Conservation (phyloP, 495 filamentous ascomycete species). For the Aspergillus diversus region DNA sequence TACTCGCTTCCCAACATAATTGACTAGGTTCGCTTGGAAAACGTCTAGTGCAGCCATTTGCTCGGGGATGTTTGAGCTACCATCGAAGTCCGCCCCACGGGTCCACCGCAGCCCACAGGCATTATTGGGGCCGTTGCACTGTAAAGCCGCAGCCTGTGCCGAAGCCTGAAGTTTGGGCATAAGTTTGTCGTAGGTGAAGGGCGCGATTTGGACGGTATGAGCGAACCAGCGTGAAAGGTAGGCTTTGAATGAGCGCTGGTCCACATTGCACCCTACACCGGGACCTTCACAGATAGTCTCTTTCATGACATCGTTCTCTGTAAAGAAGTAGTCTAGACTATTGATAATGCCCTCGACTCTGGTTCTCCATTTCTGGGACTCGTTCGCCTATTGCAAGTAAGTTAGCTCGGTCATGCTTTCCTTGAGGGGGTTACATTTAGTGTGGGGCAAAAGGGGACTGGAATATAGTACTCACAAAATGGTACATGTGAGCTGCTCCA, state of each 20-base stretch:
- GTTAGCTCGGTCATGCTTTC: too few species aligned
- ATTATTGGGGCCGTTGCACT: constrained; percentile 62
- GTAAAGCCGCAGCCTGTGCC: constrained; percentile 64
- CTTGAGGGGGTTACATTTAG: too few species aligned
- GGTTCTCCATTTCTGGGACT: constrained; percentile 54
- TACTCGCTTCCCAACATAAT: constrained; percentile 47
- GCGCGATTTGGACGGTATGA: constrained; percentile 63
- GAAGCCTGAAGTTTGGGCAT: constrained; percentile 63
- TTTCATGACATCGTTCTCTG: constrained; percentile 53
- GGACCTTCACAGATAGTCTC: constrained; percentile 52
- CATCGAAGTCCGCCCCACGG: constrained; percentile 47
- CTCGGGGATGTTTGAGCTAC: constrained; percentile 59
- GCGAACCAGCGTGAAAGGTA: constrained; percentile 78
- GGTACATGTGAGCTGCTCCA: constrained; percentile 74
- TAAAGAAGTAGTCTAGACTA: constrained; percentile 53
- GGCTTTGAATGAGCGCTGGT: constrained; percentile 80
- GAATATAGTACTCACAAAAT: constrained; percentile 45
- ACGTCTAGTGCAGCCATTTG: constrained; percentile 69
- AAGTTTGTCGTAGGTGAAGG: constrained; percentile 60
- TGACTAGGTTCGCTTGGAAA: constrained; percentile 61
- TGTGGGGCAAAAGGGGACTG: not conserved
- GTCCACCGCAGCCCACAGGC: constrained; percentile 70
- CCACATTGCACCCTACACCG: constrained; percentile 59
- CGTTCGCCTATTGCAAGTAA: constrained; percentile 53
- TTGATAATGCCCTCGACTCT: constrained; percentile 59